Conservation (phyloP, 140 eudicot genomes). For the Senecio squalidus region DNA sequence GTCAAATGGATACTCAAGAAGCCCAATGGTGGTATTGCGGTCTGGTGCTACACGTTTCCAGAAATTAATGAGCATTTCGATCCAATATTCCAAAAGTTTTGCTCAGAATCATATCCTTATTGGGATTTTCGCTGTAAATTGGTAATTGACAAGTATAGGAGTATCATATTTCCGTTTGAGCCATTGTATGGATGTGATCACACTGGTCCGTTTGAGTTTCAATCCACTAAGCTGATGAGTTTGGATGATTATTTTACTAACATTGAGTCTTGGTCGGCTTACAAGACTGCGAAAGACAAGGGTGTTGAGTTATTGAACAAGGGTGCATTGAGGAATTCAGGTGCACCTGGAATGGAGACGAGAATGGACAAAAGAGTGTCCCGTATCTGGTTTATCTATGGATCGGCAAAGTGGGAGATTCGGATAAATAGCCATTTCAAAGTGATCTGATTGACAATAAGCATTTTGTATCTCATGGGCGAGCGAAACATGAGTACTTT, state of each 20-base stretch:
- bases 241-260: constrained; percentile 41
- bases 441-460: no score
- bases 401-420: constrained; percentile 61
- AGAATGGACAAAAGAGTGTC: constrained; percentile 29
- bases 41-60: constrained; percentile 76
- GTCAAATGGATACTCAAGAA: constrained; percentile 59
- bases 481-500: no score
- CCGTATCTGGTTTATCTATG: constrained; percentile 58
- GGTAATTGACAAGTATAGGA: constrained; percentile 53
- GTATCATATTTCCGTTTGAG: constrained; percentile 62
- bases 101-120: constrained; percentile 34
- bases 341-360: constrained; percentile 58
- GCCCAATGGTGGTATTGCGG: constrained; percentile 74
- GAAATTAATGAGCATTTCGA: constrained; percentile 39
- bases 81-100: constrained; percentile 31
- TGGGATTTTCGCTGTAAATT: constrained; percentile 41
- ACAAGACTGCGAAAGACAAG: constrained; percentile 57
- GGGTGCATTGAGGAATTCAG: constrained; percentile 40
- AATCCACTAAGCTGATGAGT: constrained; percentile 40
- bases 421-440: not conserved
- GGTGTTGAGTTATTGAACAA: constrained; percentile 71
- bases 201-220: constrained; percentile 76
- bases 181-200: constrained; percentile 65
- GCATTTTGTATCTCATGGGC: no score
- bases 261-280: constrained; percentile 76